Evolutionary conservation across 768 basidiomycete genomes (phyloP), one percentile per base, ranked within the genome.

Genomic region (Pulveroboletus sp.): DNA sequence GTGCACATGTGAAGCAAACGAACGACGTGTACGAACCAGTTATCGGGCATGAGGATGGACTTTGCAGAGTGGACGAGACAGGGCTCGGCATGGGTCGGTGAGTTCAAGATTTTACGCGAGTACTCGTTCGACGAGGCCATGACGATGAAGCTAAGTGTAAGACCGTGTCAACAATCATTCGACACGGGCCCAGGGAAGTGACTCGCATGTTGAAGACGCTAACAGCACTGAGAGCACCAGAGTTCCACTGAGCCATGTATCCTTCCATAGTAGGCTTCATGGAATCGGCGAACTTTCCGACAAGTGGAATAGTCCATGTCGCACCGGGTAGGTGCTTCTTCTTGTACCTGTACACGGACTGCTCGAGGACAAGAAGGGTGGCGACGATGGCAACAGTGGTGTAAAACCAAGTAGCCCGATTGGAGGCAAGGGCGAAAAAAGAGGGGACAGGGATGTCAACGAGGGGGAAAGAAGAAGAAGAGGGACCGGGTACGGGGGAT

Each of bases 171-270:
- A 39, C 13, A 15, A 18, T 4, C 15, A 46, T 32, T 40, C 17
- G 33, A n/a, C 14, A 17, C 11, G 6, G 13, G 36, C 5, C 8
- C 18, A 28, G 38, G 13, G 36, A 32, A 15, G 31, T 3, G 48
- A 71, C 86, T 59, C 54, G 91, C 96, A 99, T 97, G 72, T 99
- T 95, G 75, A 99, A 99, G 5, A 99, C 96, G 65, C 90, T 93
- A 50, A 95, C 73, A 9, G 85, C 93, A 57, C 86, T 88, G 31
- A 99, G 78, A 13, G 84, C 84, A 46, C 93, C 94, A 2, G 86
- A 84, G 57, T 87, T 77, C 95, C 95, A 99, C 61, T 94, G 91
- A 57, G 76, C 78, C 76, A 86, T 88, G 75, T 99, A 99, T 37
- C 80, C 81, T 65, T 94, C 89, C 79, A 98, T 79, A 6, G 90